A percentile compares a stretch with the other conserved stretches of the same genome.
Evolutionary conservation across 495 filamentous ascomycete species (phyloP).

Genomic region (Alectoria sarmentosa): DNA sequence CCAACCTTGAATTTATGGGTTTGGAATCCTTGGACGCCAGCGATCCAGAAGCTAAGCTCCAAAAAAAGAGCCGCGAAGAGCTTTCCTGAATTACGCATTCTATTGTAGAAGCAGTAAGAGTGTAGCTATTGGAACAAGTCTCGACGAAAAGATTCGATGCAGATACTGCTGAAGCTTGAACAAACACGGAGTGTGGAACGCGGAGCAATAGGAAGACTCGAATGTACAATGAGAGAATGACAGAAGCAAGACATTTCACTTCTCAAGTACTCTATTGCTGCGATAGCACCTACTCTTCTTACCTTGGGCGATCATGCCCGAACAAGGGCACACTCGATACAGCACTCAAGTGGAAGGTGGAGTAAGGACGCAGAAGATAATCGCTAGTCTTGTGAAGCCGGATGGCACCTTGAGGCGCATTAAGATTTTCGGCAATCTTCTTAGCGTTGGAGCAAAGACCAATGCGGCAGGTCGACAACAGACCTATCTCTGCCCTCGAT

Average conservation of each 20-base stretch:
- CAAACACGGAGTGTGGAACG: not conserved
- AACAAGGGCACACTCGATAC: not conserved
- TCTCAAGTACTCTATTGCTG: not conserved
- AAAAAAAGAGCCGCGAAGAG: not conserved
- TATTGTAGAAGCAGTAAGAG: not conserved
- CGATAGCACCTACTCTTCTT: not conserved
- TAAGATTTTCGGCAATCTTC: not conserved
- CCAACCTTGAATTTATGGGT: slow-evolving; percentile 8
- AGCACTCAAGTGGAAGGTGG: not conserved
- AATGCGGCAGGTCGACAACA: not conserved
- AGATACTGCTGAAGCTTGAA: not conserved
- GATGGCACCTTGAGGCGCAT: not conserved
- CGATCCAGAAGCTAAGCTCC: not conserved
- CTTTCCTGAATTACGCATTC: not conserved
- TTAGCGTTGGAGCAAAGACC: not conserved
- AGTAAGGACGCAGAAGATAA: not conserved
- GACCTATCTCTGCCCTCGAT: not conserved
- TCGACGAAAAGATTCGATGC: not conserved
- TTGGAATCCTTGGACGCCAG: not conserved
- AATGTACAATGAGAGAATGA: not conserved
- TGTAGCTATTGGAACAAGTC: not conserved
- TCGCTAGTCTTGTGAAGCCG: not conserved
- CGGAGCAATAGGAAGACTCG: not conserved
- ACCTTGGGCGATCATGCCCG: not conserved
- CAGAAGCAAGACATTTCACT: not conserved